Conservation (phyloP, 2,329 filamentous ascomycete genomes). For the Colletotrichum orchidophilum region DNA sequence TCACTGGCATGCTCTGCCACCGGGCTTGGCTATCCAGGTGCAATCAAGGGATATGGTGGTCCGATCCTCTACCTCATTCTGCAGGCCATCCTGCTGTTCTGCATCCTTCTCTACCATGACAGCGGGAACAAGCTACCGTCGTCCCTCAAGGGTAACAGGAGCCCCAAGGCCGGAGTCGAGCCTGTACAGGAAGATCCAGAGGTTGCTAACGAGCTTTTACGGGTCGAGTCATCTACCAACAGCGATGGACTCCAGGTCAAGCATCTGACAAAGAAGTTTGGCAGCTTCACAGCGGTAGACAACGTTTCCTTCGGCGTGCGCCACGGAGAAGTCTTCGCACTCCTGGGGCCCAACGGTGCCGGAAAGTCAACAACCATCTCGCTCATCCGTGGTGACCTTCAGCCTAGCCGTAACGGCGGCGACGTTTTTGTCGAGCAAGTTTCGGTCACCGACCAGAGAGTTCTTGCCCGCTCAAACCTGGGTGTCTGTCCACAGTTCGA, state of each 20-base stretch:
- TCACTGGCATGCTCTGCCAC: constrained; percentile 77
- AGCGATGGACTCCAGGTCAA: constrained; percentile 78
- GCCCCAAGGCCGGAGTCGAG: constrained; percentile 53
- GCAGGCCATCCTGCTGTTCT: constrained; percentile 77
- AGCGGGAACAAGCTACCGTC: constrained; percentile 63
- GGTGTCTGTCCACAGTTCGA: constrained; percentile 92
- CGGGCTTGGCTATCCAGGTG: constrained; percentile 72
- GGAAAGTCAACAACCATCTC: constrained; percentile 93
- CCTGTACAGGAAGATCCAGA: constrained; percentile 60
- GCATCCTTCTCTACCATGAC: constrained; percentile 81
- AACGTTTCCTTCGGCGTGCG: constrained; percentile 86
- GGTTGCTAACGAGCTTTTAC: constrained; percentile 69
- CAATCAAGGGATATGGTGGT: constrained; percentile 79
- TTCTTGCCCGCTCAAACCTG: constrained; percentile 77
- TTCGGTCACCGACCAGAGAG: constrained; percentile 77
- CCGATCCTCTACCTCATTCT: constrained; percentile 84
- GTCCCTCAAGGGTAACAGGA: background rate
- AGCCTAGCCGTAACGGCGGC: constrained; percentile 74
- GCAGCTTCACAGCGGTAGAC: constrained; percentile 81
- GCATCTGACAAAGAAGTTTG: constrained; percentile 83
- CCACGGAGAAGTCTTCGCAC: constrained; percentile 84
- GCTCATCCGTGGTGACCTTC: constrained; percentile 85
- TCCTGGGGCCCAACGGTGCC: constrained; percentile 90
- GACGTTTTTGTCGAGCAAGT: constrained; percentile 83
- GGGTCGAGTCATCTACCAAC: constrained; percentile 57